Conservation (phyloP, 2,329 filamentous ascomycete genomes). For the Paraphoma sp. region DNA sequence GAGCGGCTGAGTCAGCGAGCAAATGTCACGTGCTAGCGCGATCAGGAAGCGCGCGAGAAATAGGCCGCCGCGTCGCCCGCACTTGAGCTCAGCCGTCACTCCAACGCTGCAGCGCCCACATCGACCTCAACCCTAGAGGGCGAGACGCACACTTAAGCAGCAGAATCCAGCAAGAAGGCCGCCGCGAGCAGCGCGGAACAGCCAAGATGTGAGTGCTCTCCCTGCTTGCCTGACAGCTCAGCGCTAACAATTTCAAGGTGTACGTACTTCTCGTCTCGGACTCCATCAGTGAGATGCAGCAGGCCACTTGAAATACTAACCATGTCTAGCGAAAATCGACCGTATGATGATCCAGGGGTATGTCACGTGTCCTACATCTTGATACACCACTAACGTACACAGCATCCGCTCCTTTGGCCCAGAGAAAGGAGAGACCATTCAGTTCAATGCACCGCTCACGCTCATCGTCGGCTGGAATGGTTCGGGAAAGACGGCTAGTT, state of each 20-base stretch:
- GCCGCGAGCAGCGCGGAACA: slow-evolving; percentile 5
- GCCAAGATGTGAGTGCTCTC: slow-evolving; percentile 15
- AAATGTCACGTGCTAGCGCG: slow-evolving; percentile 12
- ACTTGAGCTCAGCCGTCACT: neutral
- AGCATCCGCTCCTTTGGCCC: slow-evolving; percentile 87
- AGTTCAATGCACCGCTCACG: slow-evolving; percentile 89
- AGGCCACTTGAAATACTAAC: neutral
- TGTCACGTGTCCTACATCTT: slow-evolving; percentile 1
- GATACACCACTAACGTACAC: slow-evolving; percentile 9
- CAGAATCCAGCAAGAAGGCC: neutral
- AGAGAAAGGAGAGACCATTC: slow-evolving; percentile 75
- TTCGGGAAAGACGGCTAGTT: slow-evolving; percentile 82
- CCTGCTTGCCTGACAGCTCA: neutral
- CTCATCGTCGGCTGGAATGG: slow-evolving; percentile 98
- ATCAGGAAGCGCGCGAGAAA: neutral
- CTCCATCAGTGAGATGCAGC: no score
- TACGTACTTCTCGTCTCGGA: slow-evolving; percentile 4
- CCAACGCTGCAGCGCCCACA: neutral
- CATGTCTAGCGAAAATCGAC: slow-evolving; percentile 71
- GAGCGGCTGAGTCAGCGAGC: neutral
- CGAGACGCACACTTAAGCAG: neutral
- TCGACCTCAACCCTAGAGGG: neutral
- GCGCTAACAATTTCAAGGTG: slow-evolving; percentile 14
- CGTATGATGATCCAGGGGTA: slow-evolving; percentile 85
- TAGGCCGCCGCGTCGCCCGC: slow-evolving; percentile 10